Evolutionary conservation across 2,329 filamentous ascomycete genomes (phyloP).

Genomic region (Nakataea oryzae): DNA sequence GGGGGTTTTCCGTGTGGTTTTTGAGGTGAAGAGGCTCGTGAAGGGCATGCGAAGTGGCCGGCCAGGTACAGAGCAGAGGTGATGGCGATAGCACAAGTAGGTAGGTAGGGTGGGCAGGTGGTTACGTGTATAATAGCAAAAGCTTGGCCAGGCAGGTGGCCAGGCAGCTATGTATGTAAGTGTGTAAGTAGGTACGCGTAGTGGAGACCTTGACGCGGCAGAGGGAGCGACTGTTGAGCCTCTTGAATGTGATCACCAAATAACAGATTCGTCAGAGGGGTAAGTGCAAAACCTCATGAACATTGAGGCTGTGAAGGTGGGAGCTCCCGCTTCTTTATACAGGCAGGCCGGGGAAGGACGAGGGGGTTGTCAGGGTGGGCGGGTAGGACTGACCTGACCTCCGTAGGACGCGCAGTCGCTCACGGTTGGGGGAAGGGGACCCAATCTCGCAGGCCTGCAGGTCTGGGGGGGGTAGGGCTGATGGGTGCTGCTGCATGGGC

Average conservation of each 20-base stretch:
- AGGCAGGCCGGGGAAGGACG: neutral
- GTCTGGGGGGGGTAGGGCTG: constrained; percentile 2
- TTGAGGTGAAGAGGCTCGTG: neutral
- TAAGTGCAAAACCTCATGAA: neutral
- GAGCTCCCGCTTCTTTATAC: neutral
- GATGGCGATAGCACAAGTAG: neutral
- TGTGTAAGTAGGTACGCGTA: neutral
- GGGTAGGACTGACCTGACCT: neutral
- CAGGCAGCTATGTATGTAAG: neutral
- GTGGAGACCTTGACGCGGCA: neutral
- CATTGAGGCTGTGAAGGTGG: constrained; percentile 1
- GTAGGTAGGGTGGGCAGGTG: neutral
- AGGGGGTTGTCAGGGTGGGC: neutral
- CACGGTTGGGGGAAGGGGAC: too few species aligned
- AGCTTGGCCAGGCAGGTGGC: neutral
- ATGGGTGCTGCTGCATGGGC: constrained; percentile 2
- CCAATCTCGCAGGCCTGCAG: neutral
- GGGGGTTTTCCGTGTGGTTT: neutral
- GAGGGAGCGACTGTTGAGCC: neutral
- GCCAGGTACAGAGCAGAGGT: neutral
- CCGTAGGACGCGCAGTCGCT: neutral
- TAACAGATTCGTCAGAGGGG: neutral
- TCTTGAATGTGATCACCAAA: neutral
- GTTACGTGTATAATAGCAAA: neutral
- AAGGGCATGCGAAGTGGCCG: neutral